Evolutionary conservation across 2,329 filamentous ascomycete genomes (phyloP).

Genomic region (Cytospora paraplurivora): DNA sequence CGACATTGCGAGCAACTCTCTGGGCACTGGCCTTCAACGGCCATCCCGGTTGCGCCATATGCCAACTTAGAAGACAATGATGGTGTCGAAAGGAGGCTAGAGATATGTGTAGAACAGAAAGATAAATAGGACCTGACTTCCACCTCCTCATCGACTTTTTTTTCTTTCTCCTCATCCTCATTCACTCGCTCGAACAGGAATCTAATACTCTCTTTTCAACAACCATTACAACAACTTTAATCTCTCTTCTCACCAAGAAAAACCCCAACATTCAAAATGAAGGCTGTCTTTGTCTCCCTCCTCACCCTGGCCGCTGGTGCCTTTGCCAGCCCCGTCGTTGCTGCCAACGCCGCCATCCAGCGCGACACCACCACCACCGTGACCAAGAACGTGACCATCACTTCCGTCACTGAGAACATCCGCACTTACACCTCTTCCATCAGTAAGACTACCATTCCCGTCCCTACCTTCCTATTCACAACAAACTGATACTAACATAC

Average conservation of each 20-base stretch:
- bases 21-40: neutral
- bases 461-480: neutral
- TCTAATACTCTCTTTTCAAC: conserved; percentile 16
- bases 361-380: conserved; percentile 33
- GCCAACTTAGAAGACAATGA: neutral
- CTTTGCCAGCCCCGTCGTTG: conserved; percentile 29
- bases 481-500: neutral
- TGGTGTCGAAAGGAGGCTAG: neutral
- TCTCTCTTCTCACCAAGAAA: conserved; percentile 17
- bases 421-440: conserved; percentile 35
- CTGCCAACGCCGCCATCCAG: conserved; percentile 23
- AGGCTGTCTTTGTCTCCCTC: conserved; percentile 33
- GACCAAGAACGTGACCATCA: conserved; percentile 17
- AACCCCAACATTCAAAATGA: conserved; percentile 32
- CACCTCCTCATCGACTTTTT: conserved; percentile 6
- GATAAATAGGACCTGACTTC: conserved; percentile 18
- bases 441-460: conserved; percentile 30
- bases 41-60: conserved; percentile 3
- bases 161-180: conserved; percentile 16
- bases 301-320: conserved; percentile 32
- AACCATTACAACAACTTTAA: conserved; percentile 6
- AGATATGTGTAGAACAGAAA: neutral
- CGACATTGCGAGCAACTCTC: neutral
- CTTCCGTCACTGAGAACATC: conserved; percentile 28
- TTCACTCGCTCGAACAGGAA: conserved; percentile 10